Base-by-base conservation (phyloP, 345 rosid genomes). In the Boechera retrofracta region DNA sequence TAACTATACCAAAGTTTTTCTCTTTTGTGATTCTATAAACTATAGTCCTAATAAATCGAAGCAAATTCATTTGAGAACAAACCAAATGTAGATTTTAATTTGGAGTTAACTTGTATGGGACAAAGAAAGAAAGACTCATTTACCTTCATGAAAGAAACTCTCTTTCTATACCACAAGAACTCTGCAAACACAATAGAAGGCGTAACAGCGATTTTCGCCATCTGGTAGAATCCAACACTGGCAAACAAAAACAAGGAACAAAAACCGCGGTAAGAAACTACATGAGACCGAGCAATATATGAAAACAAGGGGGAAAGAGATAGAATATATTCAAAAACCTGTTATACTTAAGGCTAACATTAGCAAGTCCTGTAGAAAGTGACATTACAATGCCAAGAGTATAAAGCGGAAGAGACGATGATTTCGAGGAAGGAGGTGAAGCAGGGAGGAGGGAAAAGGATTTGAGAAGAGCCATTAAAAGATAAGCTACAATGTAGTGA, bases 221-320 rank as follows among this genome's bases (percentile, higher is more conserved):
- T 95, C 86, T 91, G 98, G 82, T 95, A 95, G 82, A 95, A 95
- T 64, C 99, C 96, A 59, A 95, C 94, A 73, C 99, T 95, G 79
- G 1, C 69, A 39, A 32, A 32, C 33, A 57, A 7, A 39, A 31
- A 28, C n/a, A 49, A 7, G 3, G 1, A 54, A 64, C 57, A 56
- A 52, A 41, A 41, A 28, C 16, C 16, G 16, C 16, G 16, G 16
- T 16, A 16, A 16, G 16, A 16, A 16, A 44, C 28, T 1, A 0
- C 0, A 9, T 3, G 11, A 58, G 31, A 58, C 11, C 2, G 12
- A 8, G 26, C 16, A 5, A 42, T 53, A 3, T 1, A 24, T 10
- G 36, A 41, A 18, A 78, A 7, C 42, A 3, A 68, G 15, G 12
- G 12, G 28, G 26, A 51, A 1, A 36, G 32, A 57, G 10, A 32